These are phyloP conservation scores for Tympanopsis confertula DNA, from an alignment of 2,329 filamentous ascomycete species.

Conservation along the genomic window DNA sequence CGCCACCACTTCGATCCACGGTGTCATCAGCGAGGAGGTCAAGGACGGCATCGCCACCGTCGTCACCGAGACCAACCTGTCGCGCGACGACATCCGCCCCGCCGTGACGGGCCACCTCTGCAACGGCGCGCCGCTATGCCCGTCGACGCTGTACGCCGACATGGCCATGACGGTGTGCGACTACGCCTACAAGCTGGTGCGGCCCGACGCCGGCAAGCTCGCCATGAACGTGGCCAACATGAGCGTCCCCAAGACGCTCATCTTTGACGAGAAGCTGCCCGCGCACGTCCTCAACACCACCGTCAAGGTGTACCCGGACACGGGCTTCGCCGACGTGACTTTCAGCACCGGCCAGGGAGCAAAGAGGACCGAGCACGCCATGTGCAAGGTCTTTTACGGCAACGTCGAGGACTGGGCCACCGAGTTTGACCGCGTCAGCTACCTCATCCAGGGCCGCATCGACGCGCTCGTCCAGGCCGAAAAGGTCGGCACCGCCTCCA, in stretches of 20 bases:
- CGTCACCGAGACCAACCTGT: conserved; percentile 24
- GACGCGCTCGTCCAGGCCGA: conserved; percentile 47
- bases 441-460: conserved; percentile 56
- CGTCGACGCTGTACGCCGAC: conserved; percentile 41
- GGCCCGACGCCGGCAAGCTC: conserved; percentile 40
- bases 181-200: conserved; percentile 54
- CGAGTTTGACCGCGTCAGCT: conserved; percentile 57
- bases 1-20: conserved; percentile 21
- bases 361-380: conserved; percentile 47
- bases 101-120: conserved; percentile 25
- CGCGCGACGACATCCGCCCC: conserved; percentile 20
- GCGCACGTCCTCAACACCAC: conserved; percentile 51
- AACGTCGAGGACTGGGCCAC: conserved; percentile 46
- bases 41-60: conserved; percentile 11
- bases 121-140: conserved; percentile 2
- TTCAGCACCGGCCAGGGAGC: conserved; percentile 50
- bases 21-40: conserved; percentile 16
- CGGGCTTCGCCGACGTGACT: conserved; percentile 39
- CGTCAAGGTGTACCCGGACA: conserved; percentile 43
- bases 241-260: conserved; percentile 60
- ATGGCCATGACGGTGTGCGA: conserved; percentile 56
- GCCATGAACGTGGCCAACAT: conserved; percentile 55
- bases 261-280: conserved; percentile 32
- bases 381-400: conserved; percentile 49
- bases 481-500: conserved; percentile 54